Evolutionary conservation across 2,329 filamentous ascomycete species (phyloP), one percentile per base, ranked within the genome.

Genomic region (Hypoxylon sp.): DNA sequence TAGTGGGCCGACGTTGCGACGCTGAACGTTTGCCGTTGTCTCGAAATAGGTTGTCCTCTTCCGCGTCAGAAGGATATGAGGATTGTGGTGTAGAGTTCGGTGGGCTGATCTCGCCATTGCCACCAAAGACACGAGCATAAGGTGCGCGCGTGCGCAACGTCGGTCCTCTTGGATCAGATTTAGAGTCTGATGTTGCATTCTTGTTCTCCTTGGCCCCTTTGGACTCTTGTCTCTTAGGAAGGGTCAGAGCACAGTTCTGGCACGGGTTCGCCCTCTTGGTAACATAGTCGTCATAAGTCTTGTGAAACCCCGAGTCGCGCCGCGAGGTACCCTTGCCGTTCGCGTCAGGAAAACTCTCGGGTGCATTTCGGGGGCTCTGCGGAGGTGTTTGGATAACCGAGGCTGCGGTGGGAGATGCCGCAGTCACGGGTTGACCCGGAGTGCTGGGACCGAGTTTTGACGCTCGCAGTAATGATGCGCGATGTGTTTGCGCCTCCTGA

Each of bases 181-280:
- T 70, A 17, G 65, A 36, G 16, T 66, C 67, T 11, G 59, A 16
- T 2, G 48, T 19, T 6, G 49, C 44, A 49, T 35, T 30, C 27
- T 29, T 60, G 40, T 43, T 53, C 34, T 55, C 57, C 41, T 64
- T 62, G 5, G 32, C 44, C 16, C n/a, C 47, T 42, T 57, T 61
- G 40, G 59, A 47, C 16, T 71, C 65, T 45, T 76, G 75, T 37
- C 74, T 73, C 60, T 76, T 76, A 0, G 85, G 85, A 5, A 88
- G 70, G 0, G 84, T 88, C 63, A 88, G 78, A 50, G 84, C 84
- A 66, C 85, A 88, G 68, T 87, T 88, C 55, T 86, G 82, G 66
- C 85, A 88, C 15, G 84, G 84, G 5, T 79, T 81, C 42, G 84
- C 82, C 50, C 81, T 79, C 67, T 80, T 82, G 31, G 81, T 85